These are phyloP conservation scores for Hypoxylon sp. DNA, from an alignment of 2,329 filamentous ascomycete species.

Conservation along the genomic window DNA sequence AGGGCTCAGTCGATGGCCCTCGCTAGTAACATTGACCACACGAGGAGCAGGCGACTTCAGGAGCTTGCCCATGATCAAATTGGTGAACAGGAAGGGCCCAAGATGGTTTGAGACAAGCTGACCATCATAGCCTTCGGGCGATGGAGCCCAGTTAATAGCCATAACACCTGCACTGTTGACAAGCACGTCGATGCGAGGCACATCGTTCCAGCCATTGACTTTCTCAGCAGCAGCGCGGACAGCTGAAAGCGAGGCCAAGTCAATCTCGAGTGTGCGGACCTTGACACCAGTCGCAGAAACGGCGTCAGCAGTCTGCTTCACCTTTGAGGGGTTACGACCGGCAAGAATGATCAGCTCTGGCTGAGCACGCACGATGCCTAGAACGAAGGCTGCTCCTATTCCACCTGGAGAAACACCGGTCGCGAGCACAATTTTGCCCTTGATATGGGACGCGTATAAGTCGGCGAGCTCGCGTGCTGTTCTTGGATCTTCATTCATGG, in stretches of 20 bases:
- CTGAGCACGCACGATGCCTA: slow-evolving; percentile 57
- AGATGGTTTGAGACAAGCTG: slow-evolving; percentile 59
- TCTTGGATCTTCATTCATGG: slow-evolving; percentile 4
- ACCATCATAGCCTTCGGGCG: slow-evolving; percentile 59
- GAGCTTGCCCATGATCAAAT: slow-evolving; percentile 56
- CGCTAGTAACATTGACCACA: slow-evolving; percentile 62
- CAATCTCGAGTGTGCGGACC: slow-evolving; percentile 53
- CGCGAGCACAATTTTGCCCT: slow-evolving; percentile 57
- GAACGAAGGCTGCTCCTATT: slow-evolving; percentile 58
- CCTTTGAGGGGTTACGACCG: slow-evolving; percentile 61
- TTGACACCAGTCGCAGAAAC: slow-evolving; percentile 55
- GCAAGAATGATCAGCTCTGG: slow-evolving; percentile 62
- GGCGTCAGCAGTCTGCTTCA: slow-evolving; percentile 57
- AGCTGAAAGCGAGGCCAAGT: slow-evolving; percentile 29
- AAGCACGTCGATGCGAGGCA: slow-evolving; percentile 43
- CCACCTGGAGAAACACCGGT: slow-evolving; percentile 60
- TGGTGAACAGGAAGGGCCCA: slow-evolving; percentile 60
- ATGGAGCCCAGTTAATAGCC: slow-evolving; percentile 50
- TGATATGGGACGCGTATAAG: slow-evolving; percentile 19
- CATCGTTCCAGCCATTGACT: slow-evolving; percentile 55
- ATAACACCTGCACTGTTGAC: slow-evolving; percentile 56
- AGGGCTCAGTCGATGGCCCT: slow-evolving; percentile 60
- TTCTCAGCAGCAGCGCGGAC: slow-evolving; percentile 56
- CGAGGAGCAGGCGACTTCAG: slow-evolving; percentile 51
- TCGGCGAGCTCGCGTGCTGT: slow-evolving; percentile 21